phyloP scores from a whole-genome alignment of 768 basidiomycete species.

The Termitomyces sp. region DNA sequence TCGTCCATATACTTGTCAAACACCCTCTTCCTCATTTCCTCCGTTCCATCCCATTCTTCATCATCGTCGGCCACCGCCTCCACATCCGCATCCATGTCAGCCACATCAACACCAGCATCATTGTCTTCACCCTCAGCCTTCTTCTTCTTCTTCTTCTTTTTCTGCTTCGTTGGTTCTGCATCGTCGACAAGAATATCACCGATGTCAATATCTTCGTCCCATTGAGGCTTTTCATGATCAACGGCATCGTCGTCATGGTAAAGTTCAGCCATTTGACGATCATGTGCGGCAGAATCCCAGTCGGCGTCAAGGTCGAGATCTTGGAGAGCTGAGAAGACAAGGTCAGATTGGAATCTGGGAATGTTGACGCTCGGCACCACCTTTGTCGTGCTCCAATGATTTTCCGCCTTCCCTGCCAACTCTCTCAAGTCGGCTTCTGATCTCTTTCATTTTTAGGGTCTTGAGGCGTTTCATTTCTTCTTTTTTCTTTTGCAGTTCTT shows the following conservation, averaged over 20 bases:
- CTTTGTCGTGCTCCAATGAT: conserved; percentile 33
- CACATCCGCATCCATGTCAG: conserved; percentile 45
- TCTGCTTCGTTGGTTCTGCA: conserved; percentile 33
- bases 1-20: conserved; percentile 90
- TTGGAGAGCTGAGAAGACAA: conserved; percentile 41
- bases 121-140: conserved; percentile 32
- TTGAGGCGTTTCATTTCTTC: conserved; percentile 83
- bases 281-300: conserved; percentile 86
- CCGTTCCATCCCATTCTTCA: conserved; percentile 83
- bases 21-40: conserved; percentile 82
- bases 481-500: conserved; percentile 63
- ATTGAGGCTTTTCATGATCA: conserved; percentile 62
- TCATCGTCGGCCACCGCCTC: conserved; percentile 39
- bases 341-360: background rate
- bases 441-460: conserved; percentile 79
- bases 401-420: conserved; percentile 70
- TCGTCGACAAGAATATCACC: conserved; percentile 50
- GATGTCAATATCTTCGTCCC: conserved; percentile 90
- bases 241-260: conserved; percentile 49
- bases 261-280: conserved; percentile 73
- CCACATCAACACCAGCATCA: conserved; percentile 55
- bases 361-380: conserved; percentile 20
- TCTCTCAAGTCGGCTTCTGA: conserved; percentile 67
- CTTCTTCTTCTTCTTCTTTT: conserved; percentile 48
- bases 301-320: conserved; percentile 86